phyloP scores from a whole-genome alignment of 176 grass and related monocot species.

The Aegilops speltoides region DNA sequence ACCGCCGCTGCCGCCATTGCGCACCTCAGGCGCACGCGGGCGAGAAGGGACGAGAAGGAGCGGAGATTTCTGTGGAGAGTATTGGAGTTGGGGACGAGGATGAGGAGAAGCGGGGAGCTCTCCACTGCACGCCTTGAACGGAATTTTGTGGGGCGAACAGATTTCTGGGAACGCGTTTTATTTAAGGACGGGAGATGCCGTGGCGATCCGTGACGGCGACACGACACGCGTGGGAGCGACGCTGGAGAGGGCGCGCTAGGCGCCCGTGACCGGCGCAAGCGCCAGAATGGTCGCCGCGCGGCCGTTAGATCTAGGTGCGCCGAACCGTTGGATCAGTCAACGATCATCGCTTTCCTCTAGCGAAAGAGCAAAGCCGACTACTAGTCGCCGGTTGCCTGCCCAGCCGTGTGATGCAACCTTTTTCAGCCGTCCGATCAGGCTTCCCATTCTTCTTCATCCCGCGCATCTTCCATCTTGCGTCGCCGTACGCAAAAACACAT shows the following conservation, averaged over 20 bases:
- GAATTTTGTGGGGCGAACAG: not conserved
- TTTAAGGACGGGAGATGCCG: conserved; percentile 32
- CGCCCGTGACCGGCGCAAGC: too few relatives aligned
- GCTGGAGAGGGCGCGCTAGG: not conserved
- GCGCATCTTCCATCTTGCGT: too few relatives aligned
- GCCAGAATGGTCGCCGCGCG: too few relatives aligned
- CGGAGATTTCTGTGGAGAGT: conserved; percentile 6
- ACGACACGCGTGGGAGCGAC: not conserved
- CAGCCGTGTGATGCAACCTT: too few relatives aligned
- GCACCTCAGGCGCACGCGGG: not conserved
- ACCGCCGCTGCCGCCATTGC: conserved; percentile 26
- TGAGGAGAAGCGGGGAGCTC: conserved; percentile 3
- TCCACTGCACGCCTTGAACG: not conserved
- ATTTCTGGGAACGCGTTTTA: conserved; percentile 14
- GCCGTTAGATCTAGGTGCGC: too few relatives aligned
- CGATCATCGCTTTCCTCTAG: too few relatives aligned
- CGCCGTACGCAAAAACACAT: too few relatives aligned
- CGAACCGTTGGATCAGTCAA: too few relatives aligned
- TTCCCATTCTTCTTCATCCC: too few relatives aligned
- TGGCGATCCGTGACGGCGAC: not conserved
- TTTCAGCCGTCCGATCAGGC: too few relatives aligned
- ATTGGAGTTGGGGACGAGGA: not conserved
- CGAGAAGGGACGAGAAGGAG: not conserved
- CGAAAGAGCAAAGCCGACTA: too few relatives aligned
- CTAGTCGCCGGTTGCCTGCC: too few relatives aligned